Conservation (phyloP, 1,139 yeast genomes). For the Tardiomyces digboiensis region DNA sequence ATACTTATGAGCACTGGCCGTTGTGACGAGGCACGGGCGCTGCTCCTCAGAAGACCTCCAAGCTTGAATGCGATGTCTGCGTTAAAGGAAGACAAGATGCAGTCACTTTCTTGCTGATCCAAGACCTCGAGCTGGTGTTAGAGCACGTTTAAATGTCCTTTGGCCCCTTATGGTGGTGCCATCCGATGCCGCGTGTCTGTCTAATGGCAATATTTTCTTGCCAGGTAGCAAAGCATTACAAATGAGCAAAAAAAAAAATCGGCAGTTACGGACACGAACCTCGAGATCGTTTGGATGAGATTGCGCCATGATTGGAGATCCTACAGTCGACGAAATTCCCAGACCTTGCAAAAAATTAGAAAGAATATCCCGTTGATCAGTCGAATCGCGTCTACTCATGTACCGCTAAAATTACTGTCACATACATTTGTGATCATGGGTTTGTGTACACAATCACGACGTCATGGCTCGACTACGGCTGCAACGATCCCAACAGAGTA, state of each 20-base stretch:
- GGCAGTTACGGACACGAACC: not conserved
- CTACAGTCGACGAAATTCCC: not conserved
- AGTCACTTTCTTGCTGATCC: constrained; percentile 20
- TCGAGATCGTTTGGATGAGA: not conserved
- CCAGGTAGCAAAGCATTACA: too few relatives aligned
- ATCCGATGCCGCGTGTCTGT: too few relatives aligned
- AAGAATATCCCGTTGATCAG: not conserved
- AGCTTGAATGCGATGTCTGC: constrained; percentile 27
- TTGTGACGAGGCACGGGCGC: constrained; percentile 12
- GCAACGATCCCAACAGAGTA: too few relatives aligned
- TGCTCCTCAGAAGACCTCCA: constrained; percentile 21
- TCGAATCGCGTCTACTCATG: too few relatives aligned
- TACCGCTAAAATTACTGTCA: too few relatives aligned
- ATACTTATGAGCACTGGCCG: constrained; percentile 42
- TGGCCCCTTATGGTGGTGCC: too few relatives aligned
- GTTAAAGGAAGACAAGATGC: constrained; percentile 10
- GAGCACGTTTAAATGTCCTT: too few relatives aligned
- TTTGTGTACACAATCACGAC: too few relatives aligned
- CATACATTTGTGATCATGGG: too few relatives aligned
- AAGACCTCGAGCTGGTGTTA: constrained; percentile 13
- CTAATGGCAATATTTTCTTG: too few relatives aligned
- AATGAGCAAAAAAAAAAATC: not conserved
- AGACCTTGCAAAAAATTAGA: not conserved
- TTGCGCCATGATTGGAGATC: not conserved
- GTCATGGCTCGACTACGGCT: too few relatives aligned